These are phyloP conservation scores for Camellia japonica DNA, from an alignment of 148 eudicot species.

Conservation along the genomic window DNA sequence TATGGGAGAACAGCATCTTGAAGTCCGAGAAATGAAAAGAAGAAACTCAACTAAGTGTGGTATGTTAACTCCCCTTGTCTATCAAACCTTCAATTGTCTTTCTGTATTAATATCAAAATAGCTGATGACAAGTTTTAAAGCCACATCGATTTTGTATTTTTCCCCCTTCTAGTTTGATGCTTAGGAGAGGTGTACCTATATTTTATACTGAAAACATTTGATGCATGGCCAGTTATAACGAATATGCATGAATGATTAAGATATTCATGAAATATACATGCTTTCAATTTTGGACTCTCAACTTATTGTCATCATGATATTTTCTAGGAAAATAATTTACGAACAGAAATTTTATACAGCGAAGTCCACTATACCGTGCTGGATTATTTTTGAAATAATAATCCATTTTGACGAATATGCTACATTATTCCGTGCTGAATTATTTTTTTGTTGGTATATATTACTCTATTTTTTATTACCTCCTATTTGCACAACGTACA, in stretches of 20 bases:
- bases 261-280: not conserved
- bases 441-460: no score
- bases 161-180: not conserved
- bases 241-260: not conserved
- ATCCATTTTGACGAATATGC: no score
- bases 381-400: no score
- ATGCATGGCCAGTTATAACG: not conserved
- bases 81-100: not conserved
- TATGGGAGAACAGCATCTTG: conserved; percentile 29
- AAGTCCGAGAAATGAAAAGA: not conserved
- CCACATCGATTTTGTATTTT: not conserved
- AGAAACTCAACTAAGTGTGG: not conserved
- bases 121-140: not conserved
- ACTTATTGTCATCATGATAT: not conserved
- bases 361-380: no score
- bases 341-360: no score
- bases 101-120: not conserved
- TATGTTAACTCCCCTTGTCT: not conserved
- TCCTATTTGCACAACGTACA: not conserved
- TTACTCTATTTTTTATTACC: no score
- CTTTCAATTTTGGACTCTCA: not conserved
- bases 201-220: not conserved
- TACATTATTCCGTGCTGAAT: no score
- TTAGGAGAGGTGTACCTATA: not conserved
- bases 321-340: no score